Base-by-base conservation (phyloP, 2,329 filamentous ascomycete genomes). In the Oidium heveae region DNA sequence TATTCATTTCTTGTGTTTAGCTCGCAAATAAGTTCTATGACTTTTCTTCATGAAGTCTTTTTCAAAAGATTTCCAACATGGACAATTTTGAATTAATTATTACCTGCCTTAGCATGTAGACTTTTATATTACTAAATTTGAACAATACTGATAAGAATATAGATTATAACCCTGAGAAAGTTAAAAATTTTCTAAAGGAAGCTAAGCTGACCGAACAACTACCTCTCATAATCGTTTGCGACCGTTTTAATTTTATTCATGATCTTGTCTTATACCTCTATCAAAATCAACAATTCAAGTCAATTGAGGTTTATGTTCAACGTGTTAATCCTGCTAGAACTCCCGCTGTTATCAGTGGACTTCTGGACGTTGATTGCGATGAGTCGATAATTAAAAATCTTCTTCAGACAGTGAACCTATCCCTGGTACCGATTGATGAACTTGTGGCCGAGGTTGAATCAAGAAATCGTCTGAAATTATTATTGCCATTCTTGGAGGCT, bases 101-200 rank as follows among this genome's bases (percentile, higher is more conserved):
- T 8, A 8, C 9, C 7, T 32, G 28, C 28, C 28, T 8, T 32
- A 8, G 7, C 4, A 32, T 6, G 1, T 32, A 6, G 28, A 32
- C 3, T 32, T 32, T 32, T 5, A 32, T 5, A 32, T 8, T 32
- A 32, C 9, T 6, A 5, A 5, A 32, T 8, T 4, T 32, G 28
- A 5, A 4, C 1, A 32, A 32, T 39, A 39, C 37, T 39, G 7
- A 39, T 39, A n/a, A 39, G 37, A 32, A 16, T 16, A 22, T 34
- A 57, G 55, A 84, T 67, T 75, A 76, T 70, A 89, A 95, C 67
- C 76, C 87, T 0, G 87, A 95, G 69, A 94, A 94, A 74, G 86
- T 95, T 56, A 95, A 95, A 75, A 98, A 98, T 72, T 98, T 96
- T 77, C 73, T 98, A 58, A 98, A 98, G 72, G 93, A 98, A 67